Conservation (phyloP, 345 rosid genomes). For the Citrus inodora region DNA sequence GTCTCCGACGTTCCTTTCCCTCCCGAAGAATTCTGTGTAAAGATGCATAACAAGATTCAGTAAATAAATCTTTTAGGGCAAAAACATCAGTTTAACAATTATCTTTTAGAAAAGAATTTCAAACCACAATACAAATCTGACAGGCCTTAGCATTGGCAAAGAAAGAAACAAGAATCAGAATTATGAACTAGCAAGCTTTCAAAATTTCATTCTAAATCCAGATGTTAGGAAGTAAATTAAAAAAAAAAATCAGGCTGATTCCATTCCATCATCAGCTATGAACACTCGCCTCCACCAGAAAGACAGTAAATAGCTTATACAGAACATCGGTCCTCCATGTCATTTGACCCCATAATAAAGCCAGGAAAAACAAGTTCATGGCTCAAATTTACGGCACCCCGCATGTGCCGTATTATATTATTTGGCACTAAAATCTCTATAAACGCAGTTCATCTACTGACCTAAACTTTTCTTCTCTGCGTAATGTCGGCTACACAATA, state of each 20-base stretch:
- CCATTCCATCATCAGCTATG: not conserved
- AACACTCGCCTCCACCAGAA: not conserved
- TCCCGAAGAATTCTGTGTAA: slow-evolving; percentile 50
- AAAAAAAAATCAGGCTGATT: not conserved
- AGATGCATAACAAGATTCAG: not conserved
- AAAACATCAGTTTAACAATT: too few relatives aligned
- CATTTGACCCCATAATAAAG: not conserved
- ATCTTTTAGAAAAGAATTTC: not conserved
- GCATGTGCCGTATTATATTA: not conserved
- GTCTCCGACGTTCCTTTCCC: slow-evolving; percentile 69
- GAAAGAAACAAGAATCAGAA: not conserved
- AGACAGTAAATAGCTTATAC: not conserved
- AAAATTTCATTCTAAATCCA: not conserved
- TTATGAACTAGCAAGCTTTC: not conserved
- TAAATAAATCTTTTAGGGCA: not conserved
- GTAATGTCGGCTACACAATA: not conserved
- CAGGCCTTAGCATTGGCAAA: too few relatives aligned
- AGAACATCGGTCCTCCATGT: not conserved
- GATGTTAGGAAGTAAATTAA: not conserved
- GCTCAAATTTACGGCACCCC: not conserved
- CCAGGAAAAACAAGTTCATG: not conserved
- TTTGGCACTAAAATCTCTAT: not conserved
- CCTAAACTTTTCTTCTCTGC: not conserved
- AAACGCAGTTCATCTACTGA: not conserved
- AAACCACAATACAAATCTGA: not conserved